Base-by-base conservation (phyloP, 164 flowering plant species). In the Warburgia ugandensis region DNA sequence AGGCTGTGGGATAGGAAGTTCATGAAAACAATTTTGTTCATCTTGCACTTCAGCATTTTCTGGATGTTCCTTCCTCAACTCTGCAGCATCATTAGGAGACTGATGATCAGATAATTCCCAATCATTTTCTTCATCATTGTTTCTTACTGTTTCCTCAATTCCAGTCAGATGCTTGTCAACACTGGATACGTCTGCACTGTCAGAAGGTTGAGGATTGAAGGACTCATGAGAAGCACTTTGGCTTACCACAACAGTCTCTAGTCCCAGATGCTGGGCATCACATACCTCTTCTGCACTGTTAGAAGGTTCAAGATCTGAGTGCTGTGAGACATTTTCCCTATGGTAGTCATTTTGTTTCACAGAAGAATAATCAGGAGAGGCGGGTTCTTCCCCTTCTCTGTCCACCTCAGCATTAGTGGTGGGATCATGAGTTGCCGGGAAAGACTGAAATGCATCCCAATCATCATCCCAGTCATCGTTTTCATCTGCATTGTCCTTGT, bases 361-460 rank as follows among this genome's bases (percentile, higher is more conserved):
- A 20, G 73, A 54, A 42, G 65, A 23, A 38, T 49, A 45, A 29
- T 63, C 65, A 63, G 21, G 65, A 25, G 40, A 27, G 13, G 16
- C 56, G 31, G 58, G 55, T 19, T 56, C 67, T 27, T 42, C 65
- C 23, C 52, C 45, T 33, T 12, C 45, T 48, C 46, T 52, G 10
- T 54, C 66, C 13, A 6, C 58, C 23, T 55, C 28, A 22, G 64
- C 50, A 48, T 62, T 59, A 29, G 66, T 21, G 38, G 48, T 64
- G 58, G 63, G 45, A 43, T 52, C 45, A n/a, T n/a, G n/a, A 35
- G 75, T 61, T n/a, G 85, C 80, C 44, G 91, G 81, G 68, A 88
- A 85, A 50, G 98, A 92, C 69, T 92, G 98, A 63, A 92, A 92
- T 36, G 90, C 60, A 61, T 92, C 96, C 98, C 98, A 92, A 60